Evolutionary conservation across 2,329 filamentous ascomycete genomes (phyloP), one percentile per base, ranked within the genome.

Genomic region (Colletotrichum tabaci): DNA sequence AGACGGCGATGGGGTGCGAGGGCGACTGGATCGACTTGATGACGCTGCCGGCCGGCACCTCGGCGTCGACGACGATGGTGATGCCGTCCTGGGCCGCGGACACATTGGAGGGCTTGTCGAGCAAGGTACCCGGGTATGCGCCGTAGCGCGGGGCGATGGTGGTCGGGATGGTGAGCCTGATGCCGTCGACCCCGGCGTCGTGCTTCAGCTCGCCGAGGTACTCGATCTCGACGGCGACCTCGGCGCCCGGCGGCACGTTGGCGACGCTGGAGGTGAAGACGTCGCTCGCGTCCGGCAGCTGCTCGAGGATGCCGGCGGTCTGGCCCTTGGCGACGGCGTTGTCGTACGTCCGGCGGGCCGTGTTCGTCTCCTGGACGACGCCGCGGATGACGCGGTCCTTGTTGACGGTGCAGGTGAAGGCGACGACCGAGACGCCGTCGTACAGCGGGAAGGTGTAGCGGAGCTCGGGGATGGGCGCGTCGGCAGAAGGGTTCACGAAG

Each of bases 181-280:
- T 83, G 7, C 91, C 91, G 76, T 94, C 90, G 3, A 88, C 84
- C 73, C 91, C 89, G 53, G 90, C 87, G 76, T 94, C 92, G 74
- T 94, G 90, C 81, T 93, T 93, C 65, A 94, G 84, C 78, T 94
- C 92, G 2, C 90, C 90, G 5, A 93, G 84, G 73, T 93, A 94
- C 0, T 84, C 88, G 66, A 94, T 88, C 13, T 91, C 85, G 8
- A 94, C 87, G 8, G 85, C 78, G 44, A 93, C 82, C 44, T 83
- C 86, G 18, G 87, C 86, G 0, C 84, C 85, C 0, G 88, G 85
- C 0, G 91, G 89, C 0, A 94, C 86, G 74, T 93, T 94, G 12
- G 92, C 92, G 1, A 95, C 82, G 0, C 86, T 89, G 0, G 91
- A 92, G 4, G 86, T 89, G 77, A 94, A 94, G 40, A 93, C 87